phyloP scores from a whole-genome alignment of 2,329 filamentous ascomycete genomes.

The Pseudodiploospora longispora region DNA sequence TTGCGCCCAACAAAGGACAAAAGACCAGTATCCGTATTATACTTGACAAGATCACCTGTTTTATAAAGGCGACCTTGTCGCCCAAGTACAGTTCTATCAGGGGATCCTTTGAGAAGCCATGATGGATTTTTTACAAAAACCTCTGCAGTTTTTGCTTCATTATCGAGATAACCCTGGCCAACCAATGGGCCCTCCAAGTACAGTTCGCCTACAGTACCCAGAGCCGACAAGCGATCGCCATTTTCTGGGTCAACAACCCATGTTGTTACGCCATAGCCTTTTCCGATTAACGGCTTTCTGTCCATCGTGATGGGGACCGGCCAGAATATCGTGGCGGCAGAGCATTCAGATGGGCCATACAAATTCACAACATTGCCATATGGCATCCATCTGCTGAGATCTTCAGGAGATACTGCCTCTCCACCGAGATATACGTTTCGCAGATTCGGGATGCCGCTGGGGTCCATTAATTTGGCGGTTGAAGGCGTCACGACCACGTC shows the following conservation, averaged over 20 bases:
- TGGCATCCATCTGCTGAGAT: neutral
- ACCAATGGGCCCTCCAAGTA: neutral
- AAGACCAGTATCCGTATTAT: neutral
- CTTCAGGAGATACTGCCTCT: neutral
- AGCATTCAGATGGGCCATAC: neutral
- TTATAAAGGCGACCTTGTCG: neutral
- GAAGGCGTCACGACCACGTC: neutral
- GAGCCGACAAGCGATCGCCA: neutral
- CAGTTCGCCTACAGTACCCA: neutral
- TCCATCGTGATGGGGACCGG: neutral
- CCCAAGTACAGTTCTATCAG: neutral
- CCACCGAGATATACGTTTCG: neutral
- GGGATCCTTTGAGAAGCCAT: neutral
- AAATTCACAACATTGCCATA: neutral
- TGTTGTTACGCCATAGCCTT: slow-evolving; percentile 4
- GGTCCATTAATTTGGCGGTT: neutral
- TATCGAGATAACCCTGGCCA: neutral
- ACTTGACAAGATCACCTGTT: neutral
- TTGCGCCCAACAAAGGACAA: neutral
- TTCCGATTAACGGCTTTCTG: neutral
- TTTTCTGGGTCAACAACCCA: slow-evolving; percentile 9
- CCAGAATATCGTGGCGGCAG: neutral
- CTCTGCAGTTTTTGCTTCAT: neutral
- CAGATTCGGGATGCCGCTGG: neutral
- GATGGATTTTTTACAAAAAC: neutral